phyloP scores from a whole-genome alignment of 768 basidiomycete genomes.

The Suillus decipiens region DNA sequence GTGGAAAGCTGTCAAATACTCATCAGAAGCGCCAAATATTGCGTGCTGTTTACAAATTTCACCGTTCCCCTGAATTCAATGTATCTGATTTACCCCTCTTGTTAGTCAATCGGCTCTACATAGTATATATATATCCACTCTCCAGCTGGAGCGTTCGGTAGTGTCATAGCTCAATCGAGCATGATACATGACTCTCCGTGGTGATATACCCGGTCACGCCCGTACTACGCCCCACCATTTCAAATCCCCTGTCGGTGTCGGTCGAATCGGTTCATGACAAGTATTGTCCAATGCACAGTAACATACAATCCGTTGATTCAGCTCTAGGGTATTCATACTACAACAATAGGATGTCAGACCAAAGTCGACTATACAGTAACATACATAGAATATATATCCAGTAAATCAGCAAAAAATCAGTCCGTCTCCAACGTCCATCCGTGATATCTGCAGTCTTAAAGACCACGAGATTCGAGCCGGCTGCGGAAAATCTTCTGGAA shows the following conservation, averaged over 20 bases:
- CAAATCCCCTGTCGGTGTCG: not conserved
- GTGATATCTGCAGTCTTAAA: slow-evolving; percentile 10
- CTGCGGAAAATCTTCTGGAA: slow-evolving; percentile 21
- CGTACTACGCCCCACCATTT: too few species aligned
- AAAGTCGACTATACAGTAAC: not conserved
- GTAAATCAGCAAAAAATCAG: not conserved
- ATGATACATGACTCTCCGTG: not conserved
- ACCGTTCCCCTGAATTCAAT: too few species aligned
- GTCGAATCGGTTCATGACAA: not conserved
- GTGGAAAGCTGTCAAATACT: too few species aligned
- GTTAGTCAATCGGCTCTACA: too few species aligned
- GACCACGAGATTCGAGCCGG: slow-evolving; percentile 25
- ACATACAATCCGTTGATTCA: not conserved
- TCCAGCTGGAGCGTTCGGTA: too few species aligned
- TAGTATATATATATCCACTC: too few species aligned
- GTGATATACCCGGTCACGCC: not conserved
- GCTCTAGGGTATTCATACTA: not conserved
- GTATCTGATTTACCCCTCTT: too few species aligned
- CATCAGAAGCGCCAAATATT: too few species aligned
- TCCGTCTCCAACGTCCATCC: not conserved
- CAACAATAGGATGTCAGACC: not conserved
- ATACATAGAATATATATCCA: not conserved
- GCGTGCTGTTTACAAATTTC: too few species aligned
- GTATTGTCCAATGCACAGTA: not conserved
- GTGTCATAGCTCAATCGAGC: not conserved